Conservation (phyloP, 2,329 filamentous ascomycete genomes). For the Colletotrichum sp. region DNA sequence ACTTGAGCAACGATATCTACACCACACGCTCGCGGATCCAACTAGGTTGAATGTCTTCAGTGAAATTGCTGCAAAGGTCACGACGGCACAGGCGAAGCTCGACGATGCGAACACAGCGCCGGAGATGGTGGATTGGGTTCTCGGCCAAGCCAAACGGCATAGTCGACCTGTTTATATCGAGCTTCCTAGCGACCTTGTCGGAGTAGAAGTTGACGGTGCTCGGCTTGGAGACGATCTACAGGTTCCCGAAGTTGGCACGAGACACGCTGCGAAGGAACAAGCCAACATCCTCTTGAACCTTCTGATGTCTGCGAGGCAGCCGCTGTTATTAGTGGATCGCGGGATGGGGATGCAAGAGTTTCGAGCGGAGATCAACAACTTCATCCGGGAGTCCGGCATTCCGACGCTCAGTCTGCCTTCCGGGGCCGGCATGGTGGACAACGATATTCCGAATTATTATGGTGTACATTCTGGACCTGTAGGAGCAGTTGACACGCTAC, state of each 20-base stretch:
- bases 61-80: constrained; percentile 53
- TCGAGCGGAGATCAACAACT: neutral
- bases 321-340: neutral
- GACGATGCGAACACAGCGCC: constrained; percentile 49
- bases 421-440: neutral
- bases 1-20: neutral
- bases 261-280: neutral
- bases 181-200: constrained; percentile 58
- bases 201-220: constrained; percentile 21
- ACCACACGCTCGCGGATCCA: neutral
- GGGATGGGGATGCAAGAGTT: neutral
- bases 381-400: neutral
- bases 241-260: neutral
- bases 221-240: neutral
- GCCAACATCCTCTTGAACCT: neutral
- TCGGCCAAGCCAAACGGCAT: constrained; percentile 54
- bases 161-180: constrained; percentile 62
- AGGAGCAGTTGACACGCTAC: neutral
- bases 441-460: neutral
- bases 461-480: neutral
- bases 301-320: neutral
- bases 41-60: constrained; percentile 40
- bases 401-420: neutral
- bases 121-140: constrained; percentile 53
- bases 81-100: constrained; percentile 51